Evolutionary conservation across 257 asterid species (phyloP), one percentile per base, ranked within the genome.

Genomic region (Nicotiana noctiflora): DNA sequence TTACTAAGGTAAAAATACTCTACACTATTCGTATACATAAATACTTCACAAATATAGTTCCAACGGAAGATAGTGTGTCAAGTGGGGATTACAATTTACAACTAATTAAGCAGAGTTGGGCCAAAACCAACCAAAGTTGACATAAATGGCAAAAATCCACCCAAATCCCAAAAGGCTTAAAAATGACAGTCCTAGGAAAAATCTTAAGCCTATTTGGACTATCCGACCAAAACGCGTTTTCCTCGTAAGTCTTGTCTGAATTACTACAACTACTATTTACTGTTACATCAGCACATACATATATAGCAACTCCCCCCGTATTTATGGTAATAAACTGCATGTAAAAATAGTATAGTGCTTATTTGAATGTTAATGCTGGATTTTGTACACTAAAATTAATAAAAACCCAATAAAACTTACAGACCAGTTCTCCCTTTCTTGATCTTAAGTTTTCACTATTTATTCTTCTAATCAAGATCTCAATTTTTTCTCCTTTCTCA

Each of bases 391-490:
- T 65, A 65, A 31, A 25, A 31, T 5, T 12, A 65, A 13, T 65
- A 9, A 44, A 66, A 67, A 17, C 76, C 52, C 52, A 29, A 37
- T 44, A 67, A 15, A 2, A 65, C 19, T 27, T 15, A 23, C 6
- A 34, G 67, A 52, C 66, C 82, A 80, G 4, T 79, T 61, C 62
- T 79, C 12, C 2, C 52, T 46, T 46, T 49, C 17, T 64, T 13
- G 53, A 40, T 37, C 27, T 37, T 61, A 2, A 29, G 53, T 31
- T 49, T 62, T 32, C 56, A n/a, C 59, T 52, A 40, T 40, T 60
- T 27, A 27, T 83, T 81, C 72, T 65, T 80, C 82, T 79, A 53
- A 64, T 80, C 68, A 67, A 80, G 83, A 67, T 67, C 83, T 67
- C 79, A 52, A 14, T 57, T 53, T 80, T 51, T 52, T n/a, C 0